Evolutionary conservation across 2,329 filamentous ascomycete species (phyloP), one percentile per base, ranked within the genome.

Genomic region (Penicillium palitans): DNA sequence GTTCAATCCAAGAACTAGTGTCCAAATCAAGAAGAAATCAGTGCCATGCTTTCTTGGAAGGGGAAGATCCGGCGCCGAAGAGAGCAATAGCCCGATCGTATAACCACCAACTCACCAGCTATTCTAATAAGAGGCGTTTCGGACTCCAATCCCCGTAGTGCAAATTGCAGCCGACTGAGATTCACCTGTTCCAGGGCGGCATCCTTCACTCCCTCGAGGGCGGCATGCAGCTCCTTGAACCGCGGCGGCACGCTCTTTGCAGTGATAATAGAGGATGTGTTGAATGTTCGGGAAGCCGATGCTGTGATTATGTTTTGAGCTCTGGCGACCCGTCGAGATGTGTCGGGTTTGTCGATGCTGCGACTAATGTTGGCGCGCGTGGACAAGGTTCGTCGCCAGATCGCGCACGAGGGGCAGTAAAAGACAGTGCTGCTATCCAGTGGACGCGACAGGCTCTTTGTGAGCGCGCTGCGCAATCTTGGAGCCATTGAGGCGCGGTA

Each of bases 101-200:
- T 15, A 41, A 44, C 42, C 9, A 17, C 39, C 17, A 42, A 70
- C 72, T 51, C 71, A 80, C 84, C 77, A 46, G 84, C 85, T 65
- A 88, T 74, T 50, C 85, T 75, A 45, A 84, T 78, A 10, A 84
- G 77, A 3, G 83, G 80, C 60, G 78, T 74, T 47, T 81, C 76
- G 25, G 78, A 80, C 67, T 85, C 84, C 61, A 88, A 70, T 2
- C 85, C 84, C 55, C 83, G 74, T 61, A 85, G 69, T 19, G 84
- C 85, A 66, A 88, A 79, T 67, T 86, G 82, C 60, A 88, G 68
- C 55, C 84, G 76, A 66, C 84, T 85, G 31, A 85, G 72, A 68
- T 85, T 84, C 52, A 86, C 80, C 68, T 84, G 82, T 47, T 79
- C 80, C 57, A 81, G 78, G 24, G 84, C 83, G 39, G 77, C 76